Percentiles rank a stretch among this genome's conserved stretches.
Conservation (phyloP, 371 early-diverging fungal genomes). For the Mortierella sp. region DNA sequence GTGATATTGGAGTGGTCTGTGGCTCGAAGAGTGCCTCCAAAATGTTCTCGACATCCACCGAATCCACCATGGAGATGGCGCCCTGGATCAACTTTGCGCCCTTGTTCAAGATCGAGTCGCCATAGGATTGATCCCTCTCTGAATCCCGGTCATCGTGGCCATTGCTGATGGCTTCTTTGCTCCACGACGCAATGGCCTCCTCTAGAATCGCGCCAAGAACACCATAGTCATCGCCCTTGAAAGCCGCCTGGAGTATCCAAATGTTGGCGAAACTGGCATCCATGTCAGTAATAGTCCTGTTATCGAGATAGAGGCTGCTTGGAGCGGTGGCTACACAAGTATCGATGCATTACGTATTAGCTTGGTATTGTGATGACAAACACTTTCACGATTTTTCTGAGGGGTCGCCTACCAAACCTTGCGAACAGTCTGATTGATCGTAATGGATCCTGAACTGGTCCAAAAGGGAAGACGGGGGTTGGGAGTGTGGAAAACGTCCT, state of each 20-base stretch:
- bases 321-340: slow-evolving; percentile 57
- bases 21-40: slow-evolving; percentile 33
- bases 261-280: slow-evolving; percentile 69
- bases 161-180: slow-evolving; percentile 11
- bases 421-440: slow-evolving; percentile 68
- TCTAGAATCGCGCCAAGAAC: slow-evolving; percentile 46
- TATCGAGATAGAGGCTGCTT: slow-evolving; percentile 60
- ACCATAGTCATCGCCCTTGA: slow-evolving; percentile 39
- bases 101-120: slow-evolving; percentile 18
- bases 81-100: slow-evolving; percentile 42
- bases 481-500: slow-evolving; percentile 8
- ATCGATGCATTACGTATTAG: too few species aligned
- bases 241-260: slow-evolving; percentile 62
- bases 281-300: slow-evolving; percentile 57
- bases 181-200: slow-evolving; percentile 48
- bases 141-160: slow-evolving; percentile 1
- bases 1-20: neutral
- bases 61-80: slow-evolving; percentile 44
- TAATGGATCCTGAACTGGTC: slow-evolving; percentile 80
- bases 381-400: too few species aligned
- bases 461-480: slow-evolving; percentile 64
- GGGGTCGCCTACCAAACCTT: slow-evolving; percentile 57
- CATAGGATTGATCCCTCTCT: slow-evolving; percentile 9
- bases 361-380: too few species aligned
- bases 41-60: slow-evolving; percentile 47